Evolutionary conservation across 2,329 filamentous ascomycete species (phyloP).

Genomic region (Penicillium sp.): DNA sequence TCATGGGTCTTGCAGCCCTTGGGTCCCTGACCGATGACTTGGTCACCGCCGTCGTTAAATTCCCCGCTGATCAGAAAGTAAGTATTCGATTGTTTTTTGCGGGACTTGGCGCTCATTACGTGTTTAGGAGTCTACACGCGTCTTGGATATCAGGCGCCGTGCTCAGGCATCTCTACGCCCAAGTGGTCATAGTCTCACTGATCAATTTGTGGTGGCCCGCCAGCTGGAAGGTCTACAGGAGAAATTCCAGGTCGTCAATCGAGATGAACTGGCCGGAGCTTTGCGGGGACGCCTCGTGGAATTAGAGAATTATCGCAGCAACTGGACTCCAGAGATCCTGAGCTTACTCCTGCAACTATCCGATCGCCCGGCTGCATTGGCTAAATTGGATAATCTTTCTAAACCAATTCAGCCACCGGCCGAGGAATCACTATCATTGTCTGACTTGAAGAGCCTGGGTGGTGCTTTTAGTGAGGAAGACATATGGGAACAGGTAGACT

Average conservation of each 20-base stretch:
- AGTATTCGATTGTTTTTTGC: conserved; percentile 1
- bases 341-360: conserved; percentile 79
- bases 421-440: conserved; percentile 66
- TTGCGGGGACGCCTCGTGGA: conserved; percentile 60
- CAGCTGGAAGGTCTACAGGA: conserved; percentile 74
- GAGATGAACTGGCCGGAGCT: conserved; percentile 75
- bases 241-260: conserved; percentile 77
- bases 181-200: conserved; percentile 62
- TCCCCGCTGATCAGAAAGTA: conserved; percentile 51
- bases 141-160: conserved; percentile 31
- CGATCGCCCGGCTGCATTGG: conserved; percentile 72
- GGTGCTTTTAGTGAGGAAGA: conserved; percentile 59
- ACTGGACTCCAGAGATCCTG: conserved; percentile 77
- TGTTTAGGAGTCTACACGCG: conserved; percentile 29
- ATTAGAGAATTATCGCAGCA: conserved; percentile 55
- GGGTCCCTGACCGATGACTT: conserved; percentile 69
- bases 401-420: conserved; percentile 46
- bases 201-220: conserved; percentile 71
- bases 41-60: conserved; percentile 62
- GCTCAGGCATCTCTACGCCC: conserved; percentile 36
- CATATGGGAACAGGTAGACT: conserved; percentile 44
- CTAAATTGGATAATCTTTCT: conserved; percentile 64
- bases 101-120: conserved; percentile 7
- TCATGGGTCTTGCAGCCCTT: conserved; percentile 72
- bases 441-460: conserved; percentile 74